phyloP scores from a whole-genome alignment of 345 rosid genomes.

The Syzygium jambos region DNA sequence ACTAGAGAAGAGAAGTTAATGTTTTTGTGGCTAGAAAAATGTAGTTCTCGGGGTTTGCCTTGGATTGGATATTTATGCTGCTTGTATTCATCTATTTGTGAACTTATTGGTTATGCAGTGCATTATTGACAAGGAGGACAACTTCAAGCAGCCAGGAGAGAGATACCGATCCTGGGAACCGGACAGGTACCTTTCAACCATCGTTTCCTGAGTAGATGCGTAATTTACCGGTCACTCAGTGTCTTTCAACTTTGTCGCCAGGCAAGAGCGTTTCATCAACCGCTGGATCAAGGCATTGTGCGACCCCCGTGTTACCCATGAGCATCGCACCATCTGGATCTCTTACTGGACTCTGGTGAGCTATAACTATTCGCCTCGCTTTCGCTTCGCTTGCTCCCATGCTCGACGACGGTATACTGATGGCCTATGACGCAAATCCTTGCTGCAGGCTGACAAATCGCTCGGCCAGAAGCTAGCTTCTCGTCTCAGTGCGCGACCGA shows the following conservation, averaged over 20 bases:
- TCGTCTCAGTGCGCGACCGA: slow-evolving; percentile 7
- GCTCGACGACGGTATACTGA: neutral
- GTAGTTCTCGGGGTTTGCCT: neutral
- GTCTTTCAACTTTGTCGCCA: slow-evolving; percentile 5
- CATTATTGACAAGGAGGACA: slow-evolving; percentile 78
- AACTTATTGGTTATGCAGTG: slow-evolving; percentile 28
- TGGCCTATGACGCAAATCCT: neutral
- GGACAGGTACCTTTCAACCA: slow-evolving; percentile 47
- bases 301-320: slow-evolving; percentile 81
- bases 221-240: neutral
- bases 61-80: neutral
- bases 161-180: slow-evolving; percentile 74
- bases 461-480: slow-evolving; percentile 14
- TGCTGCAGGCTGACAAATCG: slow-evolving; percentile 9
- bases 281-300: slow-evolving; percentile 74
- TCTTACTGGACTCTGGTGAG: slow-evolving; percentile 78
- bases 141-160: slow-evolving; percentile 95
- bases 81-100: neutral
- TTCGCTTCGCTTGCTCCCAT: neutral
- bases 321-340: slow-evolving; percentile 81
- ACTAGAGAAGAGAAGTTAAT: neutral
- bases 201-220: neutral
- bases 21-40: neutral
- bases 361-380: neutral
- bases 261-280: slow-evolving; percentile 80